Evolutionary conservation across 345 rosid genomes (phyloP).

Genomic region (Mallotus nudiflorus): DNA sequence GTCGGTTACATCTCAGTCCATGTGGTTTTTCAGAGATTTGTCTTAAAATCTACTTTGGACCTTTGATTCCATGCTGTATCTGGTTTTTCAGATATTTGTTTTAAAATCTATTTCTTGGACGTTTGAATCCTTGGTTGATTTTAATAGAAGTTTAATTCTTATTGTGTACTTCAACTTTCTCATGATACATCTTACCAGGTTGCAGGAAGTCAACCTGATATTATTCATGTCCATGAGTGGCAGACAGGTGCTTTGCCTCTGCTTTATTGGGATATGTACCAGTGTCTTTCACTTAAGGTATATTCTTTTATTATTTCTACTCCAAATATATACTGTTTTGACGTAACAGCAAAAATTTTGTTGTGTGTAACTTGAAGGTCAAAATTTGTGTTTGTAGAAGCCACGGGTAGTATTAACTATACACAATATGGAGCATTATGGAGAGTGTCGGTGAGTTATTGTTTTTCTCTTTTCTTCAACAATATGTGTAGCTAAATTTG

Average conservation of each 20-base stretch:
- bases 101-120: too few species aligned
- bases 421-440: slow-evolving; percentile 64
- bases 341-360: neutral
- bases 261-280: slow-evolving; percentile 67
- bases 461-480: neutral
- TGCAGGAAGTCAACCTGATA: slow-evolving; percentile 50
- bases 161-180: neutral
- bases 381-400: slow-evolving; percentile 31
- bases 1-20: slow-evolving; percentile 13
- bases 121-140: slow-evolving; percentile 3
- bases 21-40: slow-evolving; percentile 6
- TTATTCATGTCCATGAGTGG: slow-evolving; percentile 67
- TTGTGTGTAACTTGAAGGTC: neutral
- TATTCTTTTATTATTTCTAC: neutral
- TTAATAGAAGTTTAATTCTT: neutral
- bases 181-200: slow-evolving; percentile 35
- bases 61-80: too few species aligned
- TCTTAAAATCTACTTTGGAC: neutral
- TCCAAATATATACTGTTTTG: neutral
- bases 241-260: slow-evolving; percentile 56
- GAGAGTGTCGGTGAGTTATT: slow-evolving; percentile 49
- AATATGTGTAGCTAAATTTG: neutral
- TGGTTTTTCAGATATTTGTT: too few species aligned
- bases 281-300: slow-evolving; percentile 48
- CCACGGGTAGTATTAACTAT: slow-evolving; percentile 55